Conservation (phyloP, 192 early-diverging fungal genomes). For the Neocallimastix lanati region DNA sequence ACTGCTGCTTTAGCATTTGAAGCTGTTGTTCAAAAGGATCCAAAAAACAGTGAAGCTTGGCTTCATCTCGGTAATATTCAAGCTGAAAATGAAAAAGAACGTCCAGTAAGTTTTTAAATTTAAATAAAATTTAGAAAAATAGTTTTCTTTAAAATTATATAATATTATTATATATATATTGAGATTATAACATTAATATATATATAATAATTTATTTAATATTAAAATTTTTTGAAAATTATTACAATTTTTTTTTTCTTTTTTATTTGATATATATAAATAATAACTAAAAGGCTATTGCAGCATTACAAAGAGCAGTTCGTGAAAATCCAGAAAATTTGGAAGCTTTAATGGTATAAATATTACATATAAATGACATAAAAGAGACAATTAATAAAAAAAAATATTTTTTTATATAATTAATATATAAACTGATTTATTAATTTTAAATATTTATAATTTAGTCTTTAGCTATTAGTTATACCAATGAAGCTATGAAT, state of each 20-base stretch:
- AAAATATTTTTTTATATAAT: background rate
- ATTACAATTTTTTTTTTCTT: too few species aligned
- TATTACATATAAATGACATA: too few species aligned
- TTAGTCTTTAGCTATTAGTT: conserved; percentile 13
- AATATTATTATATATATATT: too few species aligned
- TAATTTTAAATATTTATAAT: too few species aligned
- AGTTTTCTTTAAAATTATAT: too few species aligned
- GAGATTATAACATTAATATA: too few species aligned
- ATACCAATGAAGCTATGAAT: conserved; percentile 8
- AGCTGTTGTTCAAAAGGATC: conserved; percentile 6
- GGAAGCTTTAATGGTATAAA: conserved; percentile 43
- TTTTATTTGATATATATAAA: too few species aligned
- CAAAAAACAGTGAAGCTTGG: conserved; percentile 4
- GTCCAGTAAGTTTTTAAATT: background rate
- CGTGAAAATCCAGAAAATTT: conserved; percentile 17
- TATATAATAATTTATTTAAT: too few species aligned
- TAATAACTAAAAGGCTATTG: background rate
- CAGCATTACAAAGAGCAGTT: conserved; percentile 6
- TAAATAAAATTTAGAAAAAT: too few species aligned
- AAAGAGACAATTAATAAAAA: background rate
- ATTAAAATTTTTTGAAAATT: too few species aligned
- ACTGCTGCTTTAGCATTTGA: conserved; percentile 6
- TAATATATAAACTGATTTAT: too few species aligned
- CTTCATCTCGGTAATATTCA: conserved; percentile 5
- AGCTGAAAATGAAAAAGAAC: conserved; percentile 9